Base-by-base conservation (phyloP, 345 rosid species). In the Camelina neglecta region DNA sequence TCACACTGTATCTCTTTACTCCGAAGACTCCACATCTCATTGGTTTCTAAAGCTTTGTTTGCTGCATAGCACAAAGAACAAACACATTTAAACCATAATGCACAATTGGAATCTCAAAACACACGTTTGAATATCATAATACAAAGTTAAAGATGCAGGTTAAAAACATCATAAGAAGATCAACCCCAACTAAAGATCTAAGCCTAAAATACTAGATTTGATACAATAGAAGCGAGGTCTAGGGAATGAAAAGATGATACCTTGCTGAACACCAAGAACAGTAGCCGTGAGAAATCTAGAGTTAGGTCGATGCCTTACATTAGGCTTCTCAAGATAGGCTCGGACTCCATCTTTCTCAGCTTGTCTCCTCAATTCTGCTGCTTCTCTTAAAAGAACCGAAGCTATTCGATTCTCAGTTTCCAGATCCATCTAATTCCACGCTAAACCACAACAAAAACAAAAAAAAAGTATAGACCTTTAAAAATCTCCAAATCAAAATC, bases 221-320 rank as follows among this genome's bases (percentile, higher is more conserved):
- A 18, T 16, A 42, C 1, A 18, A 1, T n/a, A 57, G 20, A 20
- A 49, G 21, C 0, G 1, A 12, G 4, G 47, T 5, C 4, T 11
- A 12, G 31, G 53, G 44, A 8, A 57, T 9, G 31, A 29, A 50
- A 51, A 39, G 39, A 65, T 11, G 9, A 41, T 44, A 95, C 97
- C 91, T 88, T 95, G 97, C 74, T 92, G 97, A 48, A 92, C 97
- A 35, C 99, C 96, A 76, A 83, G 97, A 69, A 92, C 97, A 67
- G 97, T 92, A 39, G 99, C 97, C 0, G 96, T 85, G 47, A 90
- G 97, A 83, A 95, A 92, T 64, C 97, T 86, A 0, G 97, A 86
- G 83, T 95, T 95, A 23, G 98, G 96, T 55, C 97, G 87, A 60
- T 83, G 82, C 81, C 97, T 83, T 2, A 75, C 85, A 29, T 75